Evolutionary conservation across 106 monocot genomes (phyloP), one percentile per base, ranked within the genome.

Genomic region (Iris macrosiphon): DNA sequence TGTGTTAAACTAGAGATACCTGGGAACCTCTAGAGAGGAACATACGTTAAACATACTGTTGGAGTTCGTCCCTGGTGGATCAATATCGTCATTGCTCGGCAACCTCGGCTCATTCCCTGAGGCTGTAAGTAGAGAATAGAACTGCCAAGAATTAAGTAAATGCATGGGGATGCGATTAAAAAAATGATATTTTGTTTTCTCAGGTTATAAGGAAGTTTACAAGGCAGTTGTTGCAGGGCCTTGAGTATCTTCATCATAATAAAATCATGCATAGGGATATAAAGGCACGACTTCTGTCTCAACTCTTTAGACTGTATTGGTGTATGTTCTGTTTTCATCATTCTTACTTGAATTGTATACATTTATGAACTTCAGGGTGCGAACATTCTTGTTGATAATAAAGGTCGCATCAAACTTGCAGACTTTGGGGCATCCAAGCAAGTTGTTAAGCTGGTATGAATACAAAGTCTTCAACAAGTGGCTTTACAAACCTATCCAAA

Each of bases 391-490:
- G 92, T 92, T 19, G 92, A 92, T 68, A 92, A 92, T 49, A 86
- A 92, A 73, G 92, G 92, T 0, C 82, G 92, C 63, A 92, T 92
- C 50, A 92, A 87, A 46, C 86, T 92, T 51, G 86, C 86, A 24
- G 92, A 92, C 47, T 92, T 92, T 76, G 92, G 92, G 12, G 92
- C 92, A 62, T 92, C 92, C 30, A 86, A 92, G 62, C 75, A 86
- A 87, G 92, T 92, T 32, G 86, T 60, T 49, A 69, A 77, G 60
- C 76, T 92, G 86, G 92, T 92, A 76, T 10, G 35, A 61, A 35
- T 35, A 10, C 34, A 6, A n/a, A n/a, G 4, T 23, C 15, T n/a
- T n/a, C n/a, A n/a, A n/a, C n/a, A n/a, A n/a, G n/a, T n/a, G n/a
- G n/a, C n/a, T n/a, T n/a, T n/a, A n/a, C n/a, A n/a, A n/a, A n/a